These are phyloP conservation scores for Monilinia vaccinii-corymbosi DNA, from an alignment of 2,329 filamentous ascomycete species.

Conservation along the genomic window DNA sequence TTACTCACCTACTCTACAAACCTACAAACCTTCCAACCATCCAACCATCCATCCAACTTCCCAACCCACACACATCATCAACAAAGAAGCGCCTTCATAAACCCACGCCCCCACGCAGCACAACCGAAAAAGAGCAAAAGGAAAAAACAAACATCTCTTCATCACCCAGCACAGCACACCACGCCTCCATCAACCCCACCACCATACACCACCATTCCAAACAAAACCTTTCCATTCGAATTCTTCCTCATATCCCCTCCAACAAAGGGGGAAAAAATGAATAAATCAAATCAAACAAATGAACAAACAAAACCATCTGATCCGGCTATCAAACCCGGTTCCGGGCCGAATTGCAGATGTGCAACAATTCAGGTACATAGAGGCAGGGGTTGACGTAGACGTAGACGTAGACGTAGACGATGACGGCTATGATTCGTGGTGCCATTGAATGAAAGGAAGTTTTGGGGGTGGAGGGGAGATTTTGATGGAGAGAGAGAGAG, in stretches of 20 bases:
- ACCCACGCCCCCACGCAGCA: too few species aligned
- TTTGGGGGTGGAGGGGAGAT: too few species aligned
- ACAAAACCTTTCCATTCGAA: background rate
- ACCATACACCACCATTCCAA: background rate
- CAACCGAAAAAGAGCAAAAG: too few species aligned
- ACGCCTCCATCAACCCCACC: background rate
- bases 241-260: background rate
- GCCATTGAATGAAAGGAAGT: background rate
- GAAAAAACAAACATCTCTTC: too few species aligned
- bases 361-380: background rate
- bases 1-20: background rate
- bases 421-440: too few species aligned
- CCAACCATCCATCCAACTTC: background rate
- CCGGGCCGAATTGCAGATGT: background rate
- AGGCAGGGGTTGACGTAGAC: background rate
- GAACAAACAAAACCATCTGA: background rate
- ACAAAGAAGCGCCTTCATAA: too few species aligned
- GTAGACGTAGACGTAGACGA: too few species aligned
- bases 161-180: too few species aligned
- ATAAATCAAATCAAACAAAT: background rate
- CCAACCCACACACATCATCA: background rate
- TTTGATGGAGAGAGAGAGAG: too few species aligned
- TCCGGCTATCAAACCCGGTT: background rate
- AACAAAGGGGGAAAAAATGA: too few species aligned
- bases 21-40: background rate